Base-by-base conservation (phyloP, 2,329 filamentous ascomycete species). In the Blastomyces parvus region DNA sequence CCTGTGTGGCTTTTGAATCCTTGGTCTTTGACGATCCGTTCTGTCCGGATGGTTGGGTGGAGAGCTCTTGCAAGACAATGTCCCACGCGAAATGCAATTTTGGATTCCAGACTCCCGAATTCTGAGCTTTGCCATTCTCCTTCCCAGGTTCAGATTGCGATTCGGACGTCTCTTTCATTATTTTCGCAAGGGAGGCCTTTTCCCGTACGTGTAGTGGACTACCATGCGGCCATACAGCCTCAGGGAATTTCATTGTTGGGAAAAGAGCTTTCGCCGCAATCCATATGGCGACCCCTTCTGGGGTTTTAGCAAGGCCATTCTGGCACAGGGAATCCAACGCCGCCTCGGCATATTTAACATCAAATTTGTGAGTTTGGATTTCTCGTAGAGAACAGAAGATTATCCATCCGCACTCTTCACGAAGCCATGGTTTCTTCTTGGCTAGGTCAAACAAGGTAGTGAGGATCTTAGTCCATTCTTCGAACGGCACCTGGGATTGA, bases 261-360 rank as follows among this genome's bases (percentile, higher is more conserved):
- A 89, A 91, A 25, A 78, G 79, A 60, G 83, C 82, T 65, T 84
- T 82, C 1, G 88, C 83, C 5, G 85, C 83, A 40, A 97, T 80
- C 91, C 92, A 97, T 63, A 97, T 85, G 0, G 90, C 91, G 27
- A 97, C 86, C 7, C 92, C 93, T 73, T 97, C 93, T 0, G 91
- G 88, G 0, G 91, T 93, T 73, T 88, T 88, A 9, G 86, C 85
- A 59, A 95, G 79, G 11, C 88, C 87, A 59, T 84, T 82, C 19
- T 84, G 81, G 25, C 81, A 80, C 9, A 96, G 72, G 48, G 82
- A 83, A 64, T 84, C 77, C 44, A 95, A 78, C 0, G 88, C 86
- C 33, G 80, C 76, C 69, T 87, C 82, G 0, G 84, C 84, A 63
- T 85, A 83, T 63, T 82, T 78, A 11, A 69, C 66, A 22, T 75